Conservation (phyloP, 2,329 filamentous ascomycete genomes). For the Fusarium odoratissimum region DNA sequence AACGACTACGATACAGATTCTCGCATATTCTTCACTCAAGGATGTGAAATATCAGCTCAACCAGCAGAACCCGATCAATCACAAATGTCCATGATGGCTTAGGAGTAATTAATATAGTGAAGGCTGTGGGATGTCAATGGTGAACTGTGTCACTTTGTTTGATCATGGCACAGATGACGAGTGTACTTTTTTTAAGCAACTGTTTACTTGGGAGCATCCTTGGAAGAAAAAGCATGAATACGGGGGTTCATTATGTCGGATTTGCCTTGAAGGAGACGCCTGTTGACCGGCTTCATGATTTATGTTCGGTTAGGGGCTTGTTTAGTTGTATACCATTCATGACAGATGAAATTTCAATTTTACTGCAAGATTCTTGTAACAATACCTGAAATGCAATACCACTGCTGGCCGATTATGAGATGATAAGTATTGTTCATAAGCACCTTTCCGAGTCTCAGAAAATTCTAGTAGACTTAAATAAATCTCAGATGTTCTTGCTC, state of each 20-base stretch:
- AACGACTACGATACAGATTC: slow-evolving; percentile 81
- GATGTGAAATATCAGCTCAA: slow-evolving; percentile 67
- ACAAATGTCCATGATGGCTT: slow-evolving; percentile 39
- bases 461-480: background rate
- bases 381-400: background rate
- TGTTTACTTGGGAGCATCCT: background rate
- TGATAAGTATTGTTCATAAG: background rate
- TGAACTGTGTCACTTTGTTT: background rate
- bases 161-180: background rate
- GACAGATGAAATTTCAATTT: slow-evolving; percentile 24
- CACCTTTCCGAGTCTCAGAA: background rate
- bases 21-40: slow-evolving; percentile 92
- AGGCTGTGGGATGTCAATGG: slow-evolving; percentile 1
- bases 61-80: slow-evolving; percentile 40
- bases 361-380: slow-evolving; percentile 6
- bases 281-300: slow-evolving; percentile 39
- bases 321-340: slow-evolving; percentile 41
- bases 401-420: background rate
- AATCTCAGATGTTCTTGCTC: background rate
- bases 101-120: background rate
- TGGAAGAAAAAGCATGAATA: slow-evolving; percentile 7
- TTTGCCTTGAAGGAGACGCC: slow-evolving; percentile 11
- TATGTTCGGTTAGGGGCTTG: slow-evolving; percentile 27
- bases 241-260: background rate
- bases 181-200: slow-evolving; percentile 6